Evolutionary conservation across 1,139 yeast species (phyloP).

Genomic region (Scheffersomyces quercinus): DNA sequence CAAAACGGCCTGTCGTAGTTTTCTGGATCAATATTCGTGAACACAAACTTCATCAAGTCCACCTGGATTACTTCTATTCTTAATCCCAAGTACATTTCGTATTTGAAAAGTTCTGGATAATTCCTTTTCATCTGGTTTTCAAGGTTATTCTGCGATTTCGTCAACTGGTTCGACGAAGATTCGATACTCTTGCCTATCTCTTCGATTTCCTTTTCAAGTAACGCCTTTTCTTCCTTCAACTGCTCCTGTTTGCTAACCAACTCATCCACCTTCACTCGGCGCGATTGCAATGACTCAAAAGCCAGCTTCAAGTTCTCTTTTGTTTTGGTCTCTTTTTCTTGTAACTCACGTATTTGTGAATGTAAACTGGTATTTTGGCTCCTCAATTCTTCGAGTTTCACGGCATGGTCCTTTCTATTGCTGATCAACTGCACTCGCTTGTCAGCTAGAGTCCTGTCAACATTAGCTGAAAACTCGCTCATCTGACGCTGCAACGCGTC

Average conservation of each 20-base stretch:
- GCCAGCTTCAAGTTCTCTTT: conserved; percentile 20
- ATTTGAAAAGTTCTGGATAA: conserved; percentile 39
- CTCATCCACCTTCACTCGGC: conserved; percentile 24
- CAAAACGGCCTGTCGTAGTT: conserved; percentile 38
- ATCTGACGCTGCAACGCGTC: conserved; percentile 29
- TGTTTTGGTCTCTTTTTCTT: conserved; percentile 21
- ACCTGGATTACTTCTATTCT: conserved; percentile 40
- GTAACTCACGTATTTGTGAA: conserved; percentile 21
- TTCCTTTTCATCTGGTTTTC: conserved; percentile 33
- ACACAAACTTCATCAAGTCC: conserved; percentile 39
- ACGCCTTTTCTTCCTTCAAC: conserved; percentile 20
- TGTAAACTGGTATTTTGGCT: conserved; percentile 26
- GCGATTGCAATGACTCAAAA: conserved; percentile 14
- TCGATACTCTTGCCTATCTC: conserved; percentile 23
- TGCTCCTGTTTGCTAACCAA: conserved; percentile 23
- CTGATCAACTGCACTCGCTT: conserved; percentile 29
- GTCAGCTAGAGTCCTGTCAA: conserved; percentile 25
- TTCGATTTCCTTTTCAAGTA: conserved; percentile 27
- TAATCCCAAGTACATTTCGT: conserved; percentile 48
- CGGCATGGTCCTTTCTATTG: conserved; percentile 29
- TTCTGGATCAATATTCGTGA: conserved; percentile 43
- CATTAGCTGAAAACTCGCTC: conserved; percentile 27
- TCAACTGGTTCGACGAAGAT: conserved; percentile 19
- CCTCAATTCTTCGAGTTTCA: conserved; percentile 29
- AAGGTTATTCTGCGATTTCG: conserved; percentile 19